Base-by-base conservation (phyloP, 805 yeast genomes). In the Lipomyces starkeyi region DNA sequence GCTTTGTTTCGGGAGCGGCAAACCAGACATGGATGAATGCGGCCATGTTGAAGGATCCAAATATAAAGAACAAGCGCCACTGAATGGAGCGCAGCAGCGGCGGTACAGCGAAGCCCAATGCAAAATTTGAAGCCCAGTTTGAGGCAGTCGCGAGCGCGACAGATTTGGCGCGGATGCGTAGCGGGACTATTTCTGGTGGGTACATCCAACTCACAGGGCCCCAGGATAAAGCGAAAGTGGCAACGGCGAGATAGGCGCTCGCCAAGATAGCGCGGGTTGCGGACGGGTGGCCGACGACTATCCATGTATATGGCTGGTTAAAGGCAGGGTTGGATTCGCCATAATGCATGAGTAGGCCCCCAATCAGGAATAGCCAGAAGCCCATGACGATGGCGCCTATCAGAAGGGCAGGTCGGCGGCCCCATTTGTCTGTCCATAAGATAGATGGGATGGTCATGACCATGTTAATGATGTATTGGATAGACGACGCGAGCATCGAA, bases 1-100 rank as follows among this genome's bases (percentile, higher is more conserved):
- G 97, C 74, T 90, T 92, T 0, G 97, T 93, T 77, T 93, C 97
- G 0, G 97, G 97, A 76, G 89, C 91, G 60, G 86, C 80, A 62
- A 83, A 83, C 79, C 84, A 86, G 32, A 89, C 87, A 3, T 97
- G 68, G 11, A 73, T 32, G 60, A 64, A 64, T 11, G 71, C 74
- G 22, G 49, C 43, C 34, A 72, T 40, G 40, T 73, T 70, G 70
- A 89, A 82, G 40, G 80, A 76, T 9, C 91, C 91, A 78, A 90
- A 90, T 79, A 90, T 86, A 61, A 89, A 78, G 79, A 89, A 90
- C 67, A 89, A 84, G 68, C 89, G 90, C 85, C 89, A 88, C 67
- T 83, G 81, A 62, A 77, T 71, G 56, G 71, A 72, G 68, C 74
- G 74, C 75, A 85, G 77, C 78, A 83, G 80, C 57, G 84, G 81